Evolutionary conservation across 768 basidiomycete species (phyloP).

Genomic region (Phallus indusiatus): DNA sequence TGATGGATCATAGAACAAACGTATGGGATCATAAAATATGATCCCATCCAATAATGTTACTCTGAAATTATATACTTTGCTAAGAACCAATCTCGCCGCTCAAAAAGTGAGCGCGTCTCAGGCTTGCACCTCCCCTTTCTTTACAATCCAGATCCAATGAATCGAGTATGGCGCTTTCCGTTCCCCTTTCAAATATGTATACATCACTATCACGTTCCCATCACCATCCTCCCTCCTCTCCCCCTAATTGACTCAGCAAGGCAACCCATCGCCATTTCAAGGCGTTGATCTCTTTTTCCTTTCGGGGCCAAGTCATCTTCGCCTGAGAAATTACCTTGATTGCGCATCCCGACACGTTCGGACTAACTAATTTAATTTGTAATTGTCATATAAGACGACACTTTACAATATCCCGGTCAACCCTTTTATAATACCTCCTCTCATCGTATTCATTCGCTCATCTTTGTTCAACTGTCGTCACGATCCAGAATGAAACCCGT

Average conservation of each 20-base stretch:
- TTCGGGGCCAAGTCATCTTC: neutral
- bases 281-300: neutral
- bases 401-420: neutral
- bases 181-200: neutral
- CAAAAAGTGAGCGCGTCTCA: too few relatives aligned
- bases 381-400: too few relatives aligned
- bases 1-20: neutral
- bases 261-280: neutral
- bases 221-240: too few relatives aligned
- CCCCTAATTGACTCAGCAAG: neutral
- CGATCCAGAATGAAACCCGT: too few relatives aligned
- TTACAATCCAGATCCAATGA: neutral
- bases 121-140: neutral
- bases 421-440: neutral
- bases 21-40: neutral
- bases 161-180: neutral
- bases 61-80: neutral
- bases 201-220: neutral
- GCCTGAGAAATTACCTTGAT: neutral
- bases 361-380: neutral
- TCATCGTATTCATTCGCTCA: too few relatives aligned
- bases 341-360: neutral
- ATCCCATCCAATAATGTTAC: neutral
- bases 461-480: too few relatives aligned
- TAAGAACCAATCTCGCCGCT: too few relatives aligned